Percentiles rank a stretch among this genome's conserved stretches.
Conservation (phyloP, 2,329 filamentous ascomycete species). For the Rhynchosporium secalis region DNA sequence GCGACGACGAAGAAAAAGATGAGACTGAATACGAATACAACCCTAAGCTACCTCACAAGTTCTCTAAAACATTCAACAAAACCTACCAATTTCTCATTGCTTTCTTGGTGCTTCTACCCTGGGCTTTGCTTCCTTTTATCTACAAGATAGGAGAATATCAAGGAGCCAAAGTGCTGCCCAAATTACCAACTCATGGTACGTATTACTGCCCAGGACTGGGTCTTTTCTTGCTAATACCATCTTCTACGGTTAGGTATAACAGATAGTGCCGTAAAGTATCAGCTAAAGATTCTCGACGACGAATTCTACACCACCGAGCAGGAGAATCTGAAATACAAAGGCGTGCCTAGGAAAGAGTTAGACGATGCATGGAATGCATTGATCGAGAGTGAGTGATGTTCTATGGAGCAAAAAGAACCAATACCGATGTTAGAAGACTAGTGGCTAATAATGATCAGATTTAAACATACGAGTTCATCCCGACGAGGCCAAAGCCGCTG, state of each 20-base stretch:
- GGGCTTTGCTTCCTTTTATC: background rate
- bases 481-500: background rate
- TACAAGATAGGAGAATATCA: background rate
- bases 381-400: background rate
- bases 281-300: background rate
- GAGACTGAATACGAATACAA: background rate
- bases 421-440: background rate
- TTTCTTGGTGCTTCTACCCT: background rate
- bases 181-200: background rate
- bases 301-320: background rate
- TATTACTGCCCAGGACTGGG: background rate
- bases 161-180: background rate
- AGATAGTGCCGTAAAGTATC: background rate
- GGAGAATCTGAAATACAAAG: background rate
- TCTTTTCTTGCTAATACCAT: background rate
- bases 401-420: too few species aligned
- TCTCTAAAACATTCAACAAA: background rate
- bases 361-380: background rate
- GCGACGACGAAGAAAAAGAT: background rate
- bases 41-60: background rate
- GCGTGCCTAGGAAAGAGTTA: background rate
- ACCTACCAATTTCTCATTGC: background rate
- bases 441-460: background rate
- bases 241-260: background rate
- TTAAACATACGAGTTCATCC: background rate